Conservation (phyloP, 1,284 basidiomycete species). For the Microbotryomycetes sp. region DNA sequence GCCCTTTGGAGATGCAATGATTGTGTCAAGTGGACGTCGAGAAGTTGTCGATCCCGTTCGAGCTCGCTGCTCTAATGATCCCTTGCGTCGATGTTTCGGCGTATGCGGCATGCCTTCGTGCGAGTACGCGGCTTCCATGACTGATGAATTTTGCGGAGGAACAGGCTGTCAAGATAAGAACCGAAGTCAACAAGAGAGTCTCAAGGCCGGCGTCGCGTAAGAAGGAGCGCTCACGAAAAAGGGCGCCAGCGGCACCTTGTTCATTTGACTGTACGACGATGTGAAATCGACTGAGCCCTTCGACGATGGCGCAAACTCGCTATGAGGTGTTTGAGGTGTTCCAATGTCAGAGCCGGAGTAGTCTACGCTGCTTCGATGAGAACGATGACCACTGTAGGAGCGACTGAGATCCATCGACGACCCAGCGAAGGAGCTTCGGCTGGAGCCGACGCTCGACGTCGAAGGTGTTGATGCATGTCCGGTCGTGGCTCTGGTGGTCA, state of each 20-base stretch:
- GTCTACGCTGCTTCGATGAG: conserved; percentile 16
- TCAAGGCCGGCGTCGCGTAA: not conserved
- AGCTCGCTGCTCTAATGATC: conserved; percentile 8
- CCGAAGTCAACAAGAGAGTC: not conserved
- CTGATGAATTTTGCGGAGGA: conserved; percentile 21
- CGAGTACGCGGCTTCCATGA: conserved; percentile 15
- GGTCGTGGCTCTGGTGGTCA: conserved; percentile 4
- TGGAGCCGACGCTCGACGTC: conserved; percentile 28
- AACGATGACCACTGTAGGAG: conserved; percentile 7
- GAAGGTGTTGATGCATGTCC: conserved; percentile 27
- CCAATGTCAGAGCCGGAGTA: conserved; percentile 21
- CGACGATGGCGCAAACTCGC: conserved; percentile 1
- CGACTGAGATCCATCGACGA: conserved; percentile 17
- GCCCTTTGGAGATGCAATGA: conserved; percentile 21
- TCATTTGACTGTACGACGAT: conserved; percentile 10
- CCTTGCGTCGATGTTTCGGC: conserved; percentile 5
- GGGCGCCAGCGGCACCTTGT: conserved; percentile 24
- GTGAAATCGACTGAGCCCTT: not conserved
- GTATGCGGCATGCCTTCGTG: conserved; percentile 19
- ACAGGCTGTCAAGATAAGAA: conserved; percentile 23
- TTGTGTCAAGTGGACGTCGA: conserved; percentile 20
- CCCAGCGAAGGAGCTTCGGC: conserved; percentile 20
- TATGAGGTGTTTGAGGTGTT: conserved; percentile 29
- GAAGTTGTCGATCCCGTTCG: conserved; percentile 16
- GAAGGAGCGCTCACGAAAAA: conserved; percentile 22